Base-by-base conservation (phyloP, 2,329 filamentous ascomycete species). In the Fusarium caatingaense region DNA sequence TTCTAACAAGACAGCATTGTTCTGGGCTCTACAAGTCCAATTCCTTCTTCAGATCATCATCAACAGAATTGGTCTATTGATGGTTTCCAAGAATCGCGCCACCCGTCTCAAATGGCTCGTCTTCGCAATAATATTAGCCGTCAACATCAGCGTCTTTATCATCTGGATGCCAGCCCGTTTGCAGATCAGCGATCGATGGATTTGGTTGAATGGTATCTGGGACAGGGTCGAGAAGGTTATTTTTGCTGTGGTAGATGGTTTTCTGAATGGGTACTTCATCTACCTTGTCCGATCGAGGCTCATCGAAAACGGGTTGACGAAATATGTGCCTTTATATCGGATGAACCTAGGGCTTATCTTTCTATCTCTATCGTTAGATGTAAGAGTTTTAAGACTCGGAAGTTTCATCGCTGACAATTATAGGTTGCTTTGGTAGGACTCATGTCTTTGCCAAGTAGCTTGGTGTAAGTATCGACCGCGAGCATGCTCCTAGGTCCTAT, bases 131-230 rank as follows among this genome's bases (percentile, higher is more conserved):
- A 85, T 88, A 58, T 78, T 81, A 4, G 60, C 78, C 3, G 79
- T 88, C 59, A 88, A 87, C 49, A 82, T 87, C 23, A 82, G 81
- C 4, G 85, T 87, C 3, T 86, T 85, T 48, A 79, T 77, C 58
- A 86, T 87, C 18, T 88, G 86, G 86, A 83, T 88, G 20, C 86
- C 86, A 0, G 81, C 84, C 0, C 83, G 84, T 3, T 75, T 86
- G 1, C 80, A 84, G 44, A 78, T 83, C 8, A 81, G 72, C 9
- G 56, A 80, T 0, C 72, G 55, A 1, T 87, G 81, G 56, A 78
- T 86, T 27, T 66, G 74, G 21, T 74, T 86, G 47, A 88, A 88
- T 68, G 69, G 80, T 0, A 76, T 84, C 46, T 88, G 86, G 86
- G 86, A 87, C 48, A 82, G 85, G 9, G 78, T 79, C 47, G 85